Evolutionary conservation across 441 rosid species (phyloP).

Genomic region (Eruca vesicaria): DNA sequence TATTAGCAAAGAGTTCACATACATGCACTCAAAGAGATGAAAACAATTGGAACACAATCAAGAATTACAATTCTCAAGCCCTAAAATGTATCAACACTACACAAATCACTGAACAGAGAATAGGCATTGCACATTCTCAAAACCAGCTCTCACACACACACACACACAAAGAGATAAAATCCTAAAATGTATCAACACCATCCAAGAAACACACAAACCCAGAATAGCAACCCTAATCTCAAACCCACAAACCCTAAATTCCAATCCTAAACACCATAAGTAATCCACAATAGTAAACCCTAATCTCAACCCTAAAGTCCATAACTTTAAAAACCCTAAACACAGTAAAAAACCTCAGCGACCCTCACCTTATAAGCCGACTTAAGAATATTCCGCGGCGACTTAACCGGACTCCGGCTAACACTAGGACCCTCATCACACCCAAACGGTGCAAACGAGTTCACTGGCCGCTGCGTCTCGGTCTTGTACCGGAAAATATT

Average conservation of each 20-base stretch:
- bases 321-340: neutral
- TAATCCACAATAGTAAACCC: neutral
- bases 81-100: neutral
- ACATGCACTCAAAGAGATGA: neutral
- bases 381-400: constrained; percentile 75
- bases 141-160: neutral
- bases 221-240: neutral
- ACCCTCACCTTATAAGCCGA: constrained; percentile 78
- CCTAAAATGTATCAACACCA: neutral
- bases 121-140: too few relatives aligned
- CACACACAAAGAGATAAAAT: too few relatives aligned
- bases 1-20: neutral
- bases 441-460: constrained; percentile 65
- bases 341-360: too few relatives aligned
- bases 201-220: too few relatives aligned
- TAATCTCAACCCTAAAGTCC: neutral
- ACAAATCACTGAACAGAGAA: neutral
- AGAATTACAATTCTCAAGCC: neutral
- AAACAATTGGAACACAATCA: neutral
- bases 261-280: neutral
- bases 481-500: constrained; percentile 81
- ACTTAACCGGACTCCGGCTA: constrained; percentile 59
- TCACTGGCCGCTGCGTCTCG: constrained; percentile 66
- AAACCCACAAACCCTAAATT: neutral
- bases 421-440: constrained; percentile 59